These are phyloP conservation scores for Fusarium dlaminii DNA, from an alignment of 2,329 filamentous ascomycete genomes.

Conservation along the genomic window DNA sequence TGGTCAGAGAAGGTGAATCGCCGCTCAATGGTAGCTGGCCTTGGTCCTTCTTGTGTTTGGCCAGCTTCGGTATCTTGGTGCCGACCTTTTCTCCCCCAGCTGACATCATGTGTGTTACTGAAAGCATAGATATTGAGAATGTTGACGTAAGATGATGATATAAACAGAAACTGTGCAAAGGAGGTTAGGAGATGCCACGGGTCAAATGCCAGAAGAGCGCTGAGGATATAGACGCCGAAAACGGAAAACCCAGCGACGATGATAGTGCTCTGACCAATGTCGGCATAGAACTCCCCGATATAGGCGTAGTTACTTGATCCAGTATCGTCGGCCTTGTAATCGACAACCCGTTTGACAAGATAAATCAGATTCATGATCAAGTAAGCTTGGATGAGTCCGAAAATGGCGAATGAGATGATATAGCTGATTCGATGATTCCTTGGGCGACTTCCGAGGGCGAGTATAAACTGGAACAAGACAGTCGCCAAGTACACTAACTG, in stretches of 20 bases:
- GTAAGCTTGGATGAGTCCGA: slow-evolving; percentile 8
- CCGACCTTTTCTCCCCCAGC: not conserved
- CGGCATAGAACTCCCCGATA: slow-evolving; percentile 1
- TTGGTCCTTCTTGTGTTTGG: not conserved
- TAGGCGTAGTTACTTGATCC: not conserved
- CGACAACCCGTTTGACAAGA: not conserved
- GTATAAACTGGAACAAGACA: slow-evolving; percentile 13
- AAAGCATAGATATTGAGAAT: slow-evolving; percentile 9
- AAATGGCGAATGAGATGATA: slow-evolving; percentile 10
- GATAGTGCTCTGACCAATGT: not conserved
- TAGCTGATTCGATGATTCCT: not conserved
- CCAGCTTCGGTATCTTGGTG: not conserved
- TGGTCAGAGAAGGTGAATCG: not conserved
- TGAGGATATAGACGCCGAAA: not conserved
- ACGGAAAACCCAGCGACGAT: not conserved
- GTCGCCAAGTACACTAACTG: slow-evolving; percentile 6
- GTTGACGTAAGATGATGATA: slow-evolving; percentile 1
- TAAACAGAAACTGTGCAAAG: not conserved
- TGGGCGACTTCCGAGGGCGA: slow-evolving; percentile 7
- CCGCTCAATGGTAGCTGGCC: not conserved
- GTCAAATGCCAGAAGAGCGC: not conserved
- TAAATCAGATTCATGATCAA: slow-evolving; percentile 1
- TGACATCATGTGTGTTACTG: slow-evolving; percentile 5
- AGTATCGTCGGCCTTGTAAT: not conserved
- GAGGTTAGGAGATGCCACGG: not conserved